Base-by-base conservation (phyloP, 2,329 filamentous ascomycete species). In the Zalaria obscura region DNA sequence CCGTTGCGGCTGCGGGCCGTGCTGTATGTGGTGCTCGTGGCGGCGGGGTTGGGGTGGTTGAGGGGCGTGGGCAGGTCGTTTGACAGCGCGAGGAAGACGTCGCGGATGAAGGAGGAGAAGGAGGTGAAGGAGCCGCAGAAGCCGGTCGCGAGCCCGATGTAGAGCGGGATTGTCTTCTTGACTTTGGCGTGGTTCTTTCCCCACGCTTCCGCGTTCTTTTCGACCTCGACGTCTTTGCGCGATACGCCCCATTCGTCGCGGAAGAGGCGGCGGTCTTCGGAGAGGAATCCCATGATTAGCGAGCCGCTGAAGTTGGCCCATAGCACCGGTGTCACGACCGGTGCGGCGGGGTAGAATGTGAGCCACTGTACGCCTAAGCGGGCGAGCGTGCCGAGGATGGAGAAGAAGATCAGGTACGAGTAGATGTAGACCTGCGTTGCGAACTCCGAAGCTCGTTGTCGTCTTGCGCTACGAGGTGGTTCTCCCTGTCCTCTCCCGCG, bases 111-210 rank as follows among this genome's bases (percentile, higher is more conserved):
- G 18, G 80, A 78, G 0, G 87, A 93, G 61, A 94, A 94, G 6
- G 82, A 88, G 0, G 88, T 95, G 54, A 91, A 84, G 49, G 83
- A 88, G 47, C 89, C 85, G 53, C 86, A 93, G 59, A 91, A 91
- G 7, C 83, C 89, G 0, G 83, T 93, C 0, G 84, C 76, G 4
- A 95, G 73, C 39, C 83, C 88, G 44, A 93, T 81, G 55, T 93
- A 94, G 0, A 94, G 68, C 0, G 89, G 88, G 27, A 93, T 82
- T 0, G 83, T 83, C 65, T 93, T 93, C 57, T 94, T 94, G 26
- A 58, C 69, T 54, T 79, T 66, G 5, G 45, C 48, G 36, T 65
- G 58, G 5, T 56, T 51, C 1, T 54, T 54, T 43, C 55, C 58
- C n/a, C 49, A 46, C 5, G 40, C 41, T 32, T 65, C 65, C 25